A percentile compares a stretch with the other conserved stretches of the same genome.
phyloP scores from a whole-genome alignment of 2,329 filamentous ascomycete genomes.

The Cladosporium sp. region DNA sequence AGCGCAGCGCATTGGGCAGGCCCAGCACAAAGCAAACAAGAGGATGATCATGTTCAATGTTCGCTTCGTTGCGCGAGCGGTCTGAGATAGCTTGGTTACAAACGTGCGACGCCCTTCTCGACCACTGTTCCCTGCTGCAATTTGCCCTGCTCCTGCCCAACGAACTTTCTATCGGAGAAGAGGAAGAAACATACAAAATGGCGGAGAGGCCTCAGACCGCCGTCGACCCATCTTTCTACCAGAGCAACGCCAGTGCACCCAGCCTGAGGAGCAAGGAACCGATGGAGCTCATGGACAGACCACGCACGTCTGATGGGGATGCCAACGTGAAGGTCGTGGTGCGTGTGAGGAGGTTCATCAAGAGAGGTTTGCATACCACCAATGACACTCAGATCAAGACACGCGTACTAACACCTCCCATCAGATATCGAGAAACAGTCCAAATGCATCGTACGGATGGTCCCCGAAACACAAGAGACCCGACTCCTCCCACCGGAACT shows the following conservation, averaged over 20 bases:
- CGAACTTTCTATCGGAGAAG: neutral
- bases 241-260: slow-evolving; percentile 44
- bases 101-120: slow-evolving; percentile 24
- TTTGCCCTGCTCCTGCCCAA: neutral
- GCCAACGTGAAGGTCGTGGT: slow-evolving; percentile 55
- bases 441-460: slow-evolving; percentile 87
- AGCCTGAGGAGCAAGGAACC: slow-evolving; percentile 46
- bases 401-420: slow-evolving; percentile 26
- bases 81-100: slow-evolving; percentile 23
- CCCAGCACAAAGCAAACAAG: slow-evolving; percentile 3
- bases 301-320: slow-evolving; percentile 41
- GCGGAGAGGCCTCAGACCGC: slow-evolving; percentile 17
- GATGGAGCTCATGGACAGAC: slow-evolving; percentile 34
- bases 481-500: slow-evolving; percentile 69
- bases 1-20: slow-evolving; percentile 17
- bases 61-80: slow-evolving; percentile 22
- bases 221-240: slow-evolving; percentile 23
- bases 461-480: slow-evolving; percentile 81
- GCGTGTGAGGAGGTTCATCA: slow-evolving; percentile 49
- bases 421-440: slow-evolving; percentile 78
- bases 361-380: slow-evolving; percentile 40
- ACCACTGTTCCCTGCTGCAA: slow-evolving; percentile 11
- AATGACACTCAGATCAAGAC: neutral
- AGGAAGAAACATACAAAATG: slow-evolving; percentile 10
- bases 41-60: slow-evolving; percentile 25